These are phyloP conservation scores for Irpex lacteus DNA, from an alignment of 1,284 basidiomycete species.

Conservation along the genomic window DNA sequence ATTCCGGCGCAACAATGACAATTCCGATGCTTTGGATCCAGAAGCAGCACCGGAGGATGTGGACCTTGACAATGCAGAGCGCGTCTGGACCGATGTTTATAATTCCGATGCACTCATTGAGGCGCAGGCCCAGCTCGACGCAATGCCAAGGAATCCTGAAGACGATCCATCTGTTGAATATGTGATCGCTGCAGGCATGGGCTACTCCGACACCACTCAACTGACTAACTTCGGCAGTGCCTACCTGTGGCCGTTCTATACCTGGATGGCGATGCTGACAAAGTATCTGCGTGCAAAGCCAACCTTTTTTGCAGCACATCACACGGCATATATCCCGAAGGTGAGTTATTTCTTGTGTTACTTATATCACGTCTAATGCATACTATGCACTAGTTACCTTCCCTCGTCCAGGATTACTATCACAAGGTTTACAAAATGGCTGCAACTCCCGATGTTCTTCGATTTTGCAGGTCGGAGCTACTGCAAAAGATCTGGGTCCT, in stretches of 20 bases:
- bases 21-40: not conserved
- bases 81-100: constrained; percentile 11
- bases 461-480: constrained; percentile 23
- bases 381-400: constrained; percentile 6
- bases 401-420: constrained; percentile 5
- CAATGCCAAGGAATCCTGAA: constrained; percentile 6
- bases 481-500: constrained; percentile 24
- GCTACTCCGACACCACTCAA: constrained; percentile 21
- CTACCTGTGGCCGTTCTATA: constrained; percentile 13
- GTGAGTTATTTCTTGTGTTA: constrained; percentile 17
- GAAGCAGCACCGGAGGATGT: not conserved
- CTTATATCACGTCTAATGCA: not conserved
- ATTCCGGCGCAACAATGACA: constrained; percentile 1
- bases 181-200: constrained; percentile 10
- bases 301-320: constrained; percentile 13
- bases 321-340: constrained; percentile 30
- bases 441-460: constrained; percentile 11
- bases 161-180: constrained; percentile 12
- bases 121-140: constrained; percentile 16
- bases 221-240: constrained; percentile 20
- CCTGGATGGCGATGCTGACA: constrained; percentile 18
- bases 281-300: constrained; percentile 24
- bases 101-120: constrained; percentile 17
- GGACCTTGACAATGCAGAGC: constrained; percentile 4
- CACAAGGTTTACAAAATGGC: not conserved